Evolutionary conservation across 2,329 filamentous ascomycete species (phyloP).

Genomic region (Dryadomyces quercus-mongolicae): DNA sequence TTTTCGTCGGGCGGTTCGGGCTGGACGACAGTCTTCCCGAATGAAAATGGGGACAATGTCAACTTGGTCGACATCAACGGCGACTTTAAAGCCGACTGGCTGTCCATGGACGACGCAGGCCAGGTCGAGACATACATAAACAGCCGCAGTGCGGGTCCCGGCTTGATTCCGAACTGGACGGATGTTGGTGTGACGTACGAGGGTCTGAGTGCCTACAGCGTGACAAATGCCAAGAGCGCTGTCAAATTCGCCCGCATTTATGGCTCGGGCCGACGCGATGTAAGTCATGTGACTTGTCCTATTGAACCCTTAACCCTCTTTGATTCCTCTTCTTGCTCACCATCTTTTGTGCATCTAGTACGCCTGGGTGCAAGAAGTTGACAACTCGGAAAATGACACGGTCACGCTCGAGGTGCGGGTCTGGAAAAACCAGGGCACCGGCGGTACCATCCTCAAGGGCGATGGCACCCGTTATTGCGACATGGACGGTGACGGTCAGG

Average conservation of each 20-base stretch:
- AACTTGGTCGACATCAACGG: background rate
- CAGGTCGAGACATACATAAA: background rate
- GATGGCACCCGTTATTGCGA: constrained; percentile 19
- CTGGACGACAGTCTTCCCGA: background rate
- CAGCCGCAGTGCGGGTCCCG: background rate
- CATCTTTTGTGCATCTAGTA: too few species aligned
- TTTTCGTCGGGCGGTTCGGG: background rate
- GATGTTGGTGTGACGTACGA: background rate
- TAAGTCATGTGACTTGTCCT: background rate
- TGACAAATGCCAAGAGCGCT: constrained; percentile 11
- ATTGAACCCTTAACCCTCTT: too few species aligned
- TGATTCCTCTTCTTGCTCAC: background rate
- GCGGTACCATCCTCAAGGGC: background rate
- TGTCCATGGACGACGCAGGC: background rate
- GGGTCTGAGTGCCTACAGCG: constrained; percentile 4
- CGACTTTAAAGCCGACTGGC: background rate
- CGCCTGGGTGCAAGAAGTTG: background rate
- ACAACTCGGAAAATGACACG: background rate
- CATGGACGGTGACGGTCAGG: constrained; percentile 17
- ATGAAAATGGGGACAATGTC: background rate
- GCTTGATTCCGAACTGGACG: constrained; percentile 1
- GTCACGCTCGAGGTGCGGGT: background rate
- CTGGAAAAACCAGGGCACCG: background rate
- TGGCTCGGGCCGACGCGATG: background rate
- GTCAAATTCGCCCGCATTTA: background rate